These are phyloP conservation scores for Mycena epipterygia DNA, from an alignment of 768 basidiomycete genomes.

Conservation along the genomic window DNA sequence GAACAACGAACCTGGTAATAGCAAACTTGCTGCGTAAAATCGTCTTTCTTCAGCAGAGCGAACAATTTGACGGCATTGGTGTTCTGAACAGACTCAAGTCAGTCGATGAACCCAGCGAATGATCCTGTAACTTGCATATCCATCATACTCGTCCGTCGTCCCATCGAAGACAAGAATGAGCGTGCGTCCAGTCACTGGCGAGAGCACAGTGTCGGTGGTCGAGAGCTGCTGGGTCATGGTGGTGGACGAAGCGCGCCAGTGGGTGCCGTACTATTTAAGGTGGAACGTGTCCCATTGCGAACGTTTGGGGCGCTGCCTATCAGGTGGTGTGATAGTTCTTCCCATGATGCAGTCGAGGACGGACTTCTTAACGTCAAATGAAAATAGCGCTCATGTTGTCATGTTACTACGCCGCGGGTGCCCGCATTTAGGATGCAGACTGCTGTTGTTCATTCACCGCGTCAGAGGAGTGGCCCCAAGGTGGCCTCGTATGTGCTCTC, in stretches of 20 bases:
- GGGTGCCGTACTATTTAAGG: conserved; percentile 1
- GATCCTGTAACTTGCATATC: conserved; percentile 40
- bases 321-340: not conserved
- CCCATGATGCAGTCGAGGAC: conserved; percentile 2
- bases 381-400: not conserved
- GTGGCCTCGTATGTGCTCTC: too few species aligned
- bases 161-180: conserved; percentile 73
- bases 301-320: not conserved
- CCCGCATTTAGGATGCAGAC: not conserved
- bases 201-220: not conserved
- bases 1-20: conserved; percentile 75
- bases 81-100: conserved; percentile 57
- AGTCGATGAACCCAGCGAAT: not conserved
- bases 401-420: not conserved
- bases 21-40: conserved; percentile 66
- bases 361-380: too few species aligned
- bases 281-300: not conserved
- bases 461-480: too few species aligned
- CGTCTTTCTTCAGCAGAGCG: conserved; percentile 73
- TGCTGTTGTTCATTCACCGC: too few species aligned
- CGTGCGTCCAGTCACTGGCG: conserved; percentile 41
- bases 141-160: conserved; percentile 60
- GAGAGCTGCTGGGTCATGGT: conserved; percentile 15
- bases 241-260: not conserved
- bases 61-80: conserved; percentile 83